phyloP scores from a whole-genome alignment of 257 asterid species.

The Capsicum chinense region DNA sequence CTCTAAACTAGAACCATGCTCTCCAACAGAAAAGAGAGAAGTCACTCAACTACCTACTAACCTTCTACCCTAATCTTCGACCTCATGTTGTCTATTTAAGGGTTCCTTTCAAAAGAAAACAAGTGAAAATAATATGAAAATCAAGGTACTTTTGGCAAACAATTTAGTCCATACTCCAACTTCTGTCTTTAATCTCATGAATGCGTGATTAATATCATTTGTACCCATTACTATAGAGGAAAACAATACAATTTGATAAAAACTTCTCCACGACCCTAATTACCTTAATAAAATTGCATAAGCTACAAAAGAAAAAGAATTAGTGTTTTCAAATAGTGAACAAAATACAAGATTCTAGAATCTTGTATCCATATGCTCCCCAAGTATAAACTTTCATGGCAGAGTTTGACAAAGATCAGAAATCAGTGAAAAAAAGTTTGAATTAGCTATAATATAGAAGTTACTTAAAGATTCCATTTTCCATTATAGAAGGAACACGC shows the following conservation, averaged over 20 bases:
- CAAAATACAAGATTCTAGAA: not conserved
- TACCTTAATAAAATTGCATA: slow-evolving; percentile 10
- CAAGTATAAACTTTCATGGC: not conserved
- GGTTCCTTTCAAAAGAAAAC: not conserved
- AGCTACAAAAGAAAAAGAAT: not conserved
- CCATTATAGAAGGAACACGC: not conserved
- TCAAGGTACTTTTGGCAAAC: not conserved
- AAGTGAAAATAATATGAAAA: not conserved
- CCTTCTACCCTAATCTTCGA: too few species aligned
- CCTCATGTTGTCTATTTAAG: too few species aligned
- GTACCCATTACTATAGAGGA: not conserved
- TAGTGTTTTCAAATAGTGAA: not conserved
- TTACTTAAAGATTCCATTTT: not conserved
- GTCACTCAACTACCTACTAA: too few species aligned
- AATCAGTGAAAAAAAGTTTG: not conserved
- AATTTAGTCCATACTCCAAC: not conserved
- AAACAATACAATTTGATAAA: not conserved
- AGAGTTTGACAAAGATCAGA: not conserved
- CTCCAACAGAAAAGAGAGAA: too few species aligned
- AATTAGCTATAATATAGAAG: not conserved
- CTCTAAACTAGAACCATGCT: too few species aligned
- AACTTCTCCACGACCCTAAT: not conserved
- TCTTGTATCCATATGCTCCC: not conserved
- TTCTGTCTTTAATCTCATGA: not conserved
- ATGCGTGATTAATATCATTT: not conserved